Percentiles rank a stretch among this genome's conserved stretches.
These are phyloP conservation scores for Diphasiastrum complanatum DNA, from an alignment of 83 land plant species.

Conservation along the genomic window DNA sequence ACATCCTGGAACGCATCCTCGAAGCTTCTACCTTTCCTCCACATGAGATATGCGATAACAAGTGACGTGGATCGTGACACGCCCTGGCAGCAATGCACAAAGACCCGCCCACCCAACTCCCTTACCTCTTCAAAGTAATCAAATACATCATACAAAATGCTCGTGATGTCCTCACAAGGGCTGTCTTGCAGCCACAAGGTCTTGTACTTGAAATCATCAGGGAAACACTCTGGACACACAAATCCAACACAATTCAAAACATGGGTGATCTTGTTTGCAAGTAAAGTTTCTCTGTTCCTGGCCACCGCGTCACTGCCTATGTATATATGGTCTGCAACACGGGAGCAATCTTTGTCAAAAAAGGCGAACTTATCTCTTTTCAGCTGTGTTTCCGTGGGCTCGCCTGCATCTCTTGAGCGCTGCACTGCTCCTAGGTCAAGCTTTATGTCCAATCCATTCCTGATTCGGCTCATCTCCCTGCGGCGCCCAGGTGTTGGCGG, in stretches of 20 bases:
- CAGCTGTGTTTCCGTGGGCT: constrained; percentile 21
- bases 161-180: constrained; percentile 12
- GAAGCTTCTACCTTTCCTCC: constrained; percentile 10
- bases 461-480: constrained; percentile 9
- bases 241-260: constrained; percentile 14
- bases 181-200: constrained; percentile 15
- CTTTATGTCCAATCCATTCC: constrained; percentile 11
- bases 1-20: constrained; percentile 17
- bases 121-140: constrained; percentile 15
- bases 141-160: constrained; percentile 12
- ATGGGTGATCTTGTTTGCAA: constrained; percentile 4
- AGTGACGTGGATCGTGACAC: constrained; percentile 10
- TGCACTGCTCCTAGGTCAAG: constrained; percentile 10
- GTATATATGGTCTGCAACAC: constrained; percentile 12
- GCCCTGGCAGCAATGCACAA: constrained; percentile 18
- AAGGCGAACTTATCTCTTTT: constrained; percentile 14
- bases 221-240: constrained; percentile 6
- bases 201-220: constrained; percentile 11
- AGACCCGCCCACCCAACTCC: constrained; percentile 8
- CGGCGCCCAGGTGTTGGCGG: constrained; percentile 4
- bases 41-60: constrained; percentile 14
- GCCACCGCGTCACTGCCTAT: constrained; percentile 13
- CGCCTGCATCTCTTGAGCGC: constrained; percentile 7
- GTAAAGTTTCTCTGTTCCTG: constrained; percentile 7
- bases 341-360: constrained; percentile 13